These are phyloP conservation scores for Chaetomium tenue DNA, from an alignment of 495 filamentous ascomycete species.

Conservation along the genomic window DNA sequence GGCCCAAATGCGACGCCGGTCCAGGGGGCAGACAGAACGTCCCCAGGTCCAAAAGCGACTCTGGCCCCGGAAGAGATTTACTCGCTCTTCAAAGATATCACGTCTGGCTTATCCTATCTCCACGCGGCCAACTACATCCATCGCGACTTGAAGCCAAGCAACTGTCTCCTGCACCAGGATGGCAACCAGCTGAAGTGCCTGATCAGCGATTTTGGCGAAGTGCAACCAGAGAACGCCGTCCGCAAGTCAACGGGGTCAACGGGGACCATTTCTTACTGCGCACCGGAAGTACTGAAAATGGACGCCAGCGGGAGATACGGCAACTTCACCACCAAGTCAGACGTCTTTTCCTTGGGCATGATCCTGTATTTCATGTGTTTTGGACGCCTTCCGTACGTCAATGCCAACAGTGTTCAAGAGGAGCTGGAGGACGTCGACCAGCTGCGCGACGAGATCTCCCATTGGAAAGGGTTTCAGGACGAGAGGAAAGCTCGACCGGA, in stretches of 20 bases:
- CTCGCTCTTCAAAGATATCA: slow-evolving; percentile 94
- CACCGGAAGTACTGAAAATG: slow-evolving; percentile 81
- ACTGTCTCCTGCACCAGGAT: slow-evolving; percentile 83
- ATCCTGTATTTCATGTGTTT: slow-evolving; percentile 98
- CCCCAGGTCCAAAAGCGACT: slow-evolving; percentile 60
- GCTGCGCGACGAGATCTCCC: slow-evolving; percentile 79
- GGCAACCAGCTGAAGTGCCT: slow-evolving; percentile 69
- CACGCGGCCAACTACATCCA: slow-evolving; percentile 95
- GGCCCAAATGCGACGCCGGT: slow-evolving; percentile 75
- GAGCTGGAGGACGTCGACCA: slow-evolving; percentile 91
- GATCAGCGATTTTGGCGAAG: slow-evolving; percentile 96
- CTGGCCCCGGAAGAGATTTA: slow-evolving; percentile 90
- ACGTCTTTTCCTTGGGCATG: slow-evolving; percentile 96
- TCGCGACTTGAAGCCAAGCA: slow-evolving; percentile 91
- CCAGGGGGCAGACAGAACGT: slow-evolving; percentile 54
- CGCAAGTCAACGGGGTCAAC: slow-evolving; percentile 90
- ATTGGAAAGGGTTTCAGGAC: slow-evolving; percentile 84
- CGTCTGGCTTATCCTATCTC: slow-evolving; percentile 83
- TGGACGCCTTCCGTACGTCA: slow-evolving; percentile 77
- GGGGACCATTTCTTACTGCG: slow-evolving; percentile 96
- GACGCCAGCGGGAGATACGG: slow-evolving; percentile 70
- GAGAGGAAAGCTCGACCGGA: slow-evolving; percentile 70
- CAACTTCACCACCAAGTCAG: slow-evolving; percentile 93
- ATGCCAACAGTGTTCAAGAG: slow-evolving; percentile 81
- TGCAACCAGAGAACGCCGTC: slow-evolving; percentile 74